These are phyloP conservation scores for Panaeolus cyanescens DNA, from an alignment of 768 basidiomycete species.

Conservation along the genomic window DNA sequence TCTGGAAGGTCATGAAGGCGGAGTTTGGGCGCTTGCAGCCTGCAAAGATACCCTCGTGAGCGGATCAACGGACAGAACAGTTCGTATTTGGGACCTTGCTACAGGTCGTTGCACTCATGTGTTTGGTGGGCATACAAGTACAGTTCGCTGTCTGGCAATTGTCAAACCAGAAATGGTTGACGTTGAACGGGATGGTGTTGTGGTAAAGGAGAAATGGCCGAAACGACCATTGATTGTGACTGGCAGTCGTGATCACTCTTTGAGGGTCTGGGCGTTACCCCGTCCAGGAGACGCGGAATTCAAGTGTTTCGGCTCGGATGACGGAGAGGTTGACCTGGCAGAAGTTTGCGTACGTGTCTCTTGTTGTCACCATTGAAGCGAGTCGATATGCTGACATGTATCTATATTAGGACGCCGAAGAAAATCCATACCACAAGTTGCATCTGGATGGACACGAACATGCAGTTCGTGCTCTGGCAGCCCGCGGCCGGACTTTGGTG, in stretches of 20 bases:
- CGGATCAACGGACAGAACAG: slow-evolving; percentile 92
- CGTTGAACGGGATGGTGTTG: slow-evolving; percentile 64
- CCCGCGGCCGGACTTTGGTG: slow-evolving; percentile 85
- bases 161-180: slow-evolving; percentile 91
- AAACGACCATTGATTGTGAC: slow-evolving; percentile 74
- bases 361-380: background rate
- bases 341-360: slow-evolving; percentile 37
- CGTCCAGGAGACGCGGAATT: slow-evolving; percentile 76
- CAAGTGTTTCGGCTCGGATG: slow-evolving; percentile 64
- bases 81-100: slow-evolving; percentile 86
- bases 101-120: slow-evolving; percentile 86
- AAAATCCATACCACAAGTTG: slow-evolving; percentile 89
- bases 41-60: slow-evolving; percentile 88
- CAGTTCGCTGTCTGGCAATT: slow-evolving; percentile 93
- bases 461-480: slow-evolving; percentile 91
- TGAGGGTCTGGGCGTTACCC: slow-evolving; percentile 61
- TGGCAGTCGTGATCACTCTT: slow-evolving; percentile 69
- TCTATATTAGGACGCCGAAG: slow-evolving; percentile 52
- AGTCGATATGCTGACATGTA: background rate
- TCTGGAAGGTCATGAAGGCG: slow-evolving; percentile 90
- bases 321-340: slow-evolving; percentile 56
- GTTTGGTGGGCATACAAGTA: slow-evolving; percentile 95
- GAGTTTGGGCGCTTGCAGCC: slow-evolving; percentile 95
- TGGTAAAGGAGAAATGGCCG: slow-evolving; percentile 69
- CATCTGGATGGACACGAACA: slow-evolving; percentile 88